Base-by-base conservation (phyloP, 139 green algal species). In the Choricystis sp. region DNA sequence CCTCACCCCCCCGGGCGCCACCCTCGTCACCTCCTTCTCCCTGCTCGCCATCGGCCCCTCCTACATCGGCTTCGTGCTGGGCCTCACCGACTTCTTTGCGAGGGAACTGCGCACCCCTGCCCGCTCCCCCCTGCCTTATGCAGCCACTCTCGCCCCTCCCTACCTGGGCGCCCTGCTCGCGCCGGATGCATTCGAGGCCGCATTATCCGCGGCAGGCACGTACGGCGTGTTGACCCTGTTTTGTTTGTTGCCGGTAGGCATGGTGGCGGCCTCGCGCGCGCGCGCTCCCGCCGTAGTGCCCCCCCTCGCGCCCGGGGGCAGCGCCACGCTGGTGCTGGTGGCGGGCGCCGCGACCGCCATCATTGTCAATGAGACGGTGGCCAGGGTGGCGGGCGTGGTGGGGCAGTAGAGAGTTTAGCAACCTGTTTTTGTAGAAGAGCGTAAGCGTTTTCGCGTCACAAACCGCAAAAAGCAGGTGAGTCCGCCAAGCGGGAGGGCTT, bases 31-130 rank as follows among this genome's bases (percentile, higher is more conserved):
- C 59, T 49, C 56, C 14, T 89, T 88, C 61, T 81, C 76, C 1
- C 75, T 91, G 55, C 72, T 92, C 29, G 87, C 88, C 0, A 66
- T 95, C 3, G 79, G 76, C 55, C 94, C 88, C 0, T 83, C 68
- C 31, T 90, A 84, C 76, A 92, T 91, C 14, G 88, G 83, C 27
- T 95, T 95, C 48, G 67, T 88, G 1, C 63, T 95, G 26, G 88
- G 83, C 3, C 75, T 94, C 19, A 70, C 72, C 4, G 83, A 90
- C 64, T 94, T 94, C 59, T 25, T 90, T 25, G 67, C 75, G 0
- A 85, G 94, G 58, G 67, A 65, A 1, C 56, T 89, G 56, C 69
- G 70, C 30, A 61, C 83, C 16, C 79, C 69, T 56, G 52, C 56
- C 28, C 31, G 70, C 28, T 59, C 5, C 48, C 40, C 60, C 24